Base-by-base conservation (phyloP, 2,329 filamentous ascomycete species). In the Penicillium sp. region DNA sequence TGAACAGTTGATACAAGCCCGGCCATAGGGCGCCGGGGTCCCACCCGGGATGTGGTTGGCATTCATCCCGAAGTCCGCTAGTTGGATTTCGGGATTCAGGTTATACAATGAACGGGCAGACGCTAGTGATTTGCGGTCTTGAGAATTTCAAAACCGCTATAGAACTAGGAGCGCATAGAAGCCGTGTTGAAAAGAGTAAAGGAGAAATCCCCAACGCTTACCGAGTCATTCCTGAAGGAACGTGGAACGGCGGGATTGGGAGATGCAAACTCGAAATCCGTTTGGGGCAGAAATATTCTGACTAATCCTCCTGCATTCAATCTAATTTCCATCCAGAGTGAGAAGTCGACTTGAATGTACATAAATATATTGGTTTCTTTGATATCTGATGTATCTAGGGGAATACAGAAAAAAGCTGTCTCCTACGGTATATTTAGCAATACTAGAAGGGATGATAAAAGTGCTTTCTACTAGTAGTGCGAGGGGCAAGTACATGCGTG, bases 1-100 rank as follows among this genome's bases (percentile, higher is more conserved):
- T 43, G 72, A 70, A 58, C 77, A 79, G 50, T 72, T 75, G 39
- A 66, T 59, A 48, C 77, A 79, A 7, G 77, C 71, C 29, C 73
- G 71, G 23, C 77, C 76, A 54, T 79, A 66, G 10, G 62, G 62
- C 8, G 60, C 62, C 26, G 60, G 60, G 45, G 57, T 60, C 50
- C 58, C 53, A 59, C 52, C 55, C 50, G 36, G 49, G 47, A 37
- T 11, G 40, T 51, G 39, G 34, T 42, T 58, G 26, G 52, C 49
- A 23, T 57, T 50, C 59, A 62, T 60, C 29, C 52, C 52, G 50
- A 52, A 48, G 19, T 53, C 51, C 52, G 55, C 42, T 14, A 26
- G 31, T 39, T 52, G 42, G 33, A 50, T 19, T 48, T 54, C 53
- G 33, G 54, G 43, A 43, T 51, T 51, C 31, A 43, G 48, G 23